Base-by-base conservation (phyloP, 257 asterid species). In the Coffea canephora region DNA sequence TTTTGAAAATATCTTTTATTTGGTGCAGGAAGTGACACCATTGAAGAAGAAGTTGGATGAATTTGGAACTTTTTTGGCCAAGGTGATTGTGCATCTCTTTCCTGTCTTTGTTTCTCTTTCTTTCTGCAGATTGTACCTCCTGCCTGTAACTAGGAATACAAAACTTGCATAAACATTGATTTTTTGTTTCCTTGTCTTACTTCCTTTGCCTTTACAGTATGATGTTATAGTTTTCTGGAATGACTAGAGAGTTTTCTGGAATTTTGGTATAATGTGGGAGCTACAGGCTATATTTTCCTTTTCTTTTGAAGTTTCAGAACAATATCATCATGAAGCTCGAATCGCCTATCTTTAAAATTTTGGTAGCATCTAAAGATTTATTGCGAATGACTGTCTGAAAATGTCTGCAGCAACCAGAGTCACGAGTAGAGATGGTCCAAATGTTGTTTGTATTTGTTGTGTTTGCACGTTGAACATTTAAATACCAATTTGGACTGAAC, bases 31-130 rank as follows among this genome's bases (percentile, higher is more conserved):
- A 83, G 94, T 83, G 74, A 96, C 99, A 16, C 99, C 99, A 48
- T 85, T 96, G 86, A 96, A 96, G 91, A 96, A 94, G 87, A 96
- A 96, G 89, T 83, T 96, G 93, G 98, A 96, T 83, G 99, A 94
- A 77, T 96, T 96, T 79, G 99, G 99, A 59, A 91, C 95, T 74
- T 94, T 96, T 75, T 86, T 95, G 87, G 99, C 99, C 65, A 95
- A 95, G 99, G 99, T 93, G 89, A 85, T 78, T 76, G 49, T 82
- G 21, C 61, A 21, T 78, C 45, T 68, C 69, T 75, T 41, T 19
- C 77, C 65, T 82, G 55, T 59, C 15, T 66, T 36, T 31, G 34
- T 61, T 77, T 75, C 27, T 77, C 74, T 48, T 71, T 45, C 78
- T 27, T 11, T 45, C 48, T 52, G 19, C n/a, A 34, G 55, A 39